phyloP scores from a whole-genome alignment of 306 rosid genomes.

The Lablab purpureus region DNA sequence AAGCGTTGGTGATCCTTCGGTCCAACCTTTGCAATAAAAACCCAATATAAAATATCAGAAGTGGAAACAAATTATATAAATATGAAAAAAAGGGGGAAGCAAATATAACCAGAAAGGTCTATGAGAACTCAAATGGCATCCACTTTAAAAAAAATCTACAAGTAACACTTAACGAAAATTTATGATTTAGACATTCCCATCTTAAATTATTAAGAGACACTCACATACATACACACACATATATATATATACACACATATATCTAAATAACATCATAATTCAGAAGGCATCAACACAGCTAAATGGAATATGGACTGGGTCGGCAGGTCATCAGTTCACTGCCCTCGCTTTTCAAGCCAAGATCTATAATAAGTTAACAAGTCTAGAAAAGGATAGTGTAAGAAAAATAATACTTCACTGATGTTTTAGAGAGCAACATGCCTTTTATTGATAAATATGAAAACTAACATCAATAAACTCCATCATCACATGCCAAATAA shows the following conservation, averaged over 20 bases:
- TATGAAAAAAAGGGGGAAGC: constrained; percentile 28
- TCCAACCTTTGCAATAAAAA: constrained; percentile 76
- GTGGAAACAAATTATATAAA: neutral
- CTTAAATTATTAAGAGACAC: neutral
- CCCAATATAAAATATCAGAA: neutral
- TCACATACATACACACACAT: neutral
- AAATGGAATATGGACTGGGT: constrained; percentile 16
- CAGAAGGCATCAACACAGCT: neutral
- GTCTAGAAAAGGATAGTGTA: constrained; percentile 10
- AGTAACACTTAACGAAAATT: neutral
- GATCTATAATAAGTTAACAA: neutral
- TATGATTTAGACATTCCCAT: neutral
- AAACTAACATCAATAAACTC: neutral
- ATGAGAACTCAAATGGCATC: constrained; percentile 12
- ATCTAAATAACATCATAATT: neutral
- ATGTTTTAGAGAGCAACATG: neutral
- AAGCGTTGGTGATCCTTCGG: constrained; percentile 93
- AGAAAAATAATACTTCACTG: neutral
- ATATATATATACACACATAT: too few relatives aligned
- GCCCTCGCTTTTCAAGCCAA: neutral
- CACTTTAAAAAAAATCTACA: constrained; percentile 18
- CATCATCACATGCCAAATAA: constrained; percentile 21
- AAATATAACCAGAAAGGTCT: neutral
- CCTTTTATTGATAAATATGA: neutral
- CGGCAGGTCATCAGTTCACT: neutral